Conservation (phyloP, 2,329 filamentous ascomycete species). For the Colletotrichum brevisporum region DNA sequence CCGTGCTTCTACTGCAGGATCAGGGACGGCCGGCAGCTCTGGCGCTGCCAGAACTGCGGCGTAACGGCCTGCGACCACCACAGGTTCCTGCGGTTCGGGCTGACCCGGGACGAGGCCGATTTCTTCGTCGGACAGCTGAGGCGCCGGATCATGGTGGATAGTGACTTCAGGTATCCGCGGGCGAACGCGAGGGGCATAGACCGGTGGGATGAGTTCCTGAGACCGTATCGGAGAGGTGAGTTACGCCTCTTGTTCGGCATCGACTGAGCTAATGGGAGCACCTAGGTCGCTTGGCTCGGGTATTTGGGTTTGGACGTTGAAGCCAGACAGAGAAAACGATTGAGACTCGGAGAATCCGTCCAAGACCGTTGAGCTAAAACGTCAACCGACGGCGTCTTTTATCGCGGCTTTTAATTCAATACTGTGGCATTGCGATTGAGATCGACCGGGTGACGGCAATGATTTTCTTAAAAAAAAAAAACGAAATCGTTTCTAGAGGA, state of each 20-base stretch:
- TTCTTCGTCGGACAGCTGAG: not conserved
- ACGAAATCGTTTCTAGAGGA: too few species aligned
- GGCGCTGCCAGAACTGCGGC: slow-evolving; percentile 12
- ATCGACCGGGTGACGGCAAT: too few species aligned
- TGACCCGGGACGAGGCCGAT: slow-evolving; percentile 3
- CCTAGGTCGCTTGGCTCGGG: not conserved
- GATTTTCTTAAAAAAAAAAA: too few species aligned
- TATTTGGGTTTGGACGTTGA: not conserved
- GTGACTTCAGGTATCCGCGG: slow-evolving; percentile 14
- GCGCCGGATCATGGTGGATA: not conserved
- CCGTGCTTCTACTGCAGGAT: slow-evolving; percentile 24
- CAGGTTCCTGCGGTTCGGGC: slow-evolving; percentile 16
- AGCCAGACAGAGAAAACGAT: too few species aligned
- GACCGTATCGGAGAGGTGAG: not conserved
- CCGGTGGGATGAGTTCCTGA: slow-evolving; percentile 16
- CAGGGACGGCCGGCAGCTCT: slow-evolving; percentile 11
- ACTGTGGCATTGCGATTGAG: too few species aligned
- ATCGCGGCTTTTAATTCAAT: too few species aligned
- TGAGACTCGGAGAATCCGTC: too few species aligned
- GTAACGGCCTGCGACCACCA: slow-evolving; percentile 13
- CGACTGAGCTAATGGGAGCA: not conserved
- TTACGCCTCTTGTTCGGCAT: not conserved
- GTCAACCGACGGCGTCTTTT: too few species aligned
- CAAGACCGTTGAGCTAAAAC: too few species aligned
- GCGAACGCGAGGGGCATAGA: slow-evolving; percentile 11